Conservation (phyloP, 805 yeast genomes). For the Saccharomyces kudriavzevii region DNA sequence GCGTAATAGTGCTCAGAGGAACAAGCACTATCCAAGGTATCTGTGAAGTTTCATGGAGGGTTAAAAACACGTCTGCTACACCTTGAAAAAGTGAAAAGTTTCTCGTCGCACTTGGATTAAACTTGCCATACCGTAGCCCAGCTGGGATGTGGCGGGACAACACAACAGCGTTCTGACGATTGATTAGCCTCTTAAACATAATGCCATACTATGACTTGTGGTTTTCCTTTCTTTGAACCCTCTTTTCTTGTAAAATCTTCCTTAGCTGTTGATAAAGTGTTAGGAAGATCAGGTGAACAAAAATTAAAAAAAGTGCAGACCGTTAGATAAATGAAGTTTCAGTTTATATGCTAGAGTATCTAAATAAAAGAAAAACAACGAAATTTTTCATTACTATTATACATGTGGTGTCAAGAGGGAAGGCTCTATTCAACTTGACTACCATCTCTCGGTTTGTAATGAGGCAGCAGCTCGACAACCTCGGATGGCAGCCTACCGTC, state of each 20-base stretch:
- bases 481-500: conserved; percentile 88
- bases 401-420: background rate
- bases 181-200: background rate
- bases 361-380: background rate
- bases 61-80: conserved; percentile 20
- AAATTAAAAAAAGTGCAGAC: background rate
- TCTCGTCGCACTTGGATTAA: conserved; percentile 1
- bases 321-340: background rate
- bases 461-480: conserved; percentile 61
- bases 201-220: background rate
- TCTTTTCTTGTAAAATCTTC: background rate
- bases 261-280: background rate
- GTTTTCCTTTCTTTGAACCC: background rate
- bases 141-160: background rate
- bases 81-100: conserved; percentile 12
- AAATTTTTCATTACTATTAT: background rate
- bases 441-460: conserved; percentile 93
- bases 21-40: conserved; percentile 80
- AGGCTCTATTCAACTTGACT: conserved; percentile 49
- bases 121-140: background rate
- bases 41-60: conserved; percentile 46
- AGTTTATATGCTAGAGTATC: background rate
- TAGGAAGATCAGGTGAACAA: too few species aligned
- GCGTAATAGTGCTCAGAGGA: conserved; percentile 59
- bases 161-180: background rate